Percentiles rank a stretch among this genome's conserved stretches.
phyloP scores from a whole-genome alignment of 495 filamentous ascomycete genomes.

The Penicillium paradoxum region DNA sequence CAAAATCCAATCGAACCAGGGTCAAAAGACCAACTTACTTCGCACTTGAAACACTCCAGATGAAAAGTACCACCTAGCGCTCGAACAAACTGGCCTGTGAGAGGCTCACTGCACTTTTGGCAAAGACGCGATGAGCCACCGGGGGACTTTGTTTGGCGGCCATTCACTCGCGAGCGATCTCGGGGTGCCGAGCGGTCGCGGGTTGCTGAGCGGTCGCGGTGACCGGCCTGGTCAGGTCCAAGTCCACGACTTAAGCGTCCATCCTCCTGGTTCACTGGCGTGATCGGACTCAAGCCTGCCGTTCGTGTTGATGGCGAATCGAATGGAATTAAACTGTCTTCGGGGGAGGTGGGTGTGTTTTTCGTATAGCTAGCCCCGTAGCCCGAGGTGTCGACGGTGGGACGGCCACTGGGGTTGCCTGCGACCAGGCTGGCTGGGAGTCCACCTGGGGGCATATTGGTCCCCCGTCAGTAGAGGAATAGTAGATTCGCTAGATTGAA shows the following conservation, averaged over 20 bases:
- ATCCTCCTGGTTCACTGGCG: constrained; percentile 30
- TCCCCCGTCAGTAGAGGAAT: constrained; percentile 25
- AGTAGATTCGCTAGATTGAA: constrained; percentile 6
- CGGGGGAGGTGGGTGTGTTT: constrained; percentile 44
- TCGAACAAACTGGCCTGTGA: constrained; percentile 94
- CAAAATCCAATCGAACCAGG: neutral
- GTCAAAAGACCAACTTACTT: constrained; percentile 54
- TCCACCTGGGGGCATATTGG: constrained; percentile 44
- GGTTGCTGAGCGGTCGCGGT: constrained; percentile 36
- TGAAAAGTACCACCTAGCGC: constrained; percentile 90
- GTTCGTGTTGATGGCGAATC: constrained; percentile 39
- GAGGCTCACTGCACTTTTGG: constrained; percentile 77
- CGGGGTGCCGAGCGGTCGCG: constrained; percentile 36
- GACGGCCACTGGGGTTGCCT: constrained; percentile 41
- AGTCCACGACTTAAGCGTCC: constrained; percentile 29
- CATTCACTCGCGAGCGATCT: constrained; percentile 43
- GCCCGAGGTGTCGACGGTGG: constrained; percentile 39
- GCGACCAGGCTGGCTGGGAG: constrained; percentile 47
- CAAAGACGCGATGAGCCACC: constrained; percentile 55
- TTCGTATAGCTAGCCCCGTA: constrained; percentile 34
- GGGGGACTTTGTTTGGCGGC: constrained; percentile 39
- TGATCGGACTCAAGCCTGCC: constrained; percentile 21
- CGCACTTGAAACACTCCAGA: constrained; percentile 95
- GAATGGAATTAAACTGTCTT: constrained; percentile 40
- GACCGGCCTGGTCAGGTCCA: constrained; percentile 33